Conservation (phyloP, 306 rosid genomes). For the Begonia fuchsioides region DNA sequence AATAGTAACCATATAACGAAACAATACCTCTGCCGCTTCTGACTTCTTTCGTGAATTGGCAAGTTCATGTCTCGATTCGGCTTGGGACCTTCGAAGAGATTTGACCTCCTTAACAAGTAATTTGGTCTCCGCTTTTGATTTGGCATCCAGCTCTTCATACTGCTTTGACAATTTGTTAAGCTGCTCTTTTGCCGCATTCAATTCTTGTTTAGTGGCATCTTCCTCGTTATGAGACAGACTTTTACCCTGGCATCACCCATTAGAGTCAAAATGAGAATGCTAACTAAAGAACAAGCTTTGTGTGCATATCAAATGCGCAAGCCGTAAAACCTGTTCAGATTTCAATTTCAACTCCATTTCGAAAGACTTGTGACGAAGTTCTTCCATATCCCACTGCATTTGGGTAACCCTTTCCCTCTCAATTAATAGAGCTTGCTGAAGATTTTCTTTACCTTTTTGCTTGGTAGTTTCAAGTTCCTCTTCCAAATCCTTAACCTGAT, state of each 20-base stretch:
- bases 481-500: constrained; percentile 97
- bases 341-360: constrained; percentile 85
- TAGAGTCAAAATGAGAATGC: no score
- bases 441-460: constrained; percentile 79
- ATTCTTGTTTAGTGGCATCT: constrained; percentile 32
- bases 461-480: constrained; percentile 71
- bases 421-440: constrained; percentile 83
- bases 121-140: constrained; percentile 82
- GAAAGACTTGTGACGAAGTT: constrained; percentile 76
- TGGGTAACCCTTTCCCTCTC: constrained; percentile 92
- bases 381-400: constrained; percentile 99
- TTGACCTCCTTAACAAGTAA: constrained; percentile 78
- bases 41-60: constrained; percentile 33
- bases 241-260: not conserved
- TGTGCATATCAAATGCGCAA: not conserved
- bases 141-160: constrained; percentile 74
- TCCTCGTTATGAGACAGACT: constrained; percentile 22
- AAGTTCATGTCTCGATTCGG: constrained; percentile 54
- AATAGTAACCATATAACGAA: not conserved
- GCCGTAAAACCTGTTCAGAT: constrained; percentile 46
- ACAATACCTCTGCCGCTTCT: constrained; percentile 40
- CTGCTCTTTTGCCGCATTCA: constrained; percentile 54
- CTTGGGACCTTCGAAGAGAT: constrained; percentile 70
- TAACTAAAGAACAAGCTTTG: no score
- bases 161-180: constrained; percentile 45